Evolutionary conservation across 202 grass and related monocot species (phyloP), one percentile per base, ranked within the genome.

Genomic region (Musa balbisiana): DNA sequence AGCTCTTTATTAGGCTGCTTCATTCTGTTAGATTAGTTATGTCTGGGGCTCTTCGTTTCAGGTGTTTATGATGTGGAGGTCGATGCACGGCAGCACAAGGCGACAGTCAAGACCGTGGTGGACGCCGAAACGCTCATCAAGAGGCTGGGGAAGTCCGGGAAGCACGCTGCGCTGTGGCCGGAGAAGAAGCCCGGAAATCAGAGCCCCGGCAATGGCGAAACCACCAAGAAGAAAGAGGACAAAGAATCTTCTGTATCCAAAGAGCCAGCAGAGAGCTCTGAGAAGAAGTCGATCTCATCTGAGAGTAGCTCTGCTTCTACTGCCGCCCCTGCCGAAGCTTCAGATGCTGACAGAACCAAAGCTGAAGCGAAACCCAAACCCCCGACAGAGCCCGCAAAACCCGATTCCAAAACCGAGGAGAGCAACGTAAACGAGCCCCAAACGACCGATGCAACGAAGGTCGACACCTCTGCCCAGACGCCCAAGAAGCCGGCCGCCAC

Each of bases 121-220:
- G 89, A 99, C 43, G 83, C 85, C 76, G 74, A 71, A 33, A 52
- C 72, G 21, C 83, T 99, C 14, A 53, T 99, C 12, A 80, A 79
- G 25, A 91, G 85, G 84, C n/a, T 99, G 67, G 81, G 55, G 20
- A 99, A 95, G 78, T 94, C 89, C 50, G 80, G 83, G 52, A 99
- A 95, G 79, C 89, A 87, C 52, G 95, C 95, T 0, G 82, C 85
- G 17, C 79, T 75, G 3, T 95, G 80, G 95, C 85, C 83, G 0
- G 72, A 74, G 15, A 74, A 49, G 15, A 59, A 74, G 17, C 33
- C 29, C 13, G 26, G 14, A 43, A 50, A 51, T 16, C 67, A 49
- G 13, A 49, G 8, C 33, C 2, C 67, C 67, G 13, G 8, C 17
- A 51, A 70, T 51, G 43, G 67, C 67, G 67, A 19, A 1, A 2